Evolutionary conservation across 176 grass and related monocot genomes (phyloP), one percentile per base, ranked within the genome.

Genomic region (Phoenix roebelenii): DNA sequence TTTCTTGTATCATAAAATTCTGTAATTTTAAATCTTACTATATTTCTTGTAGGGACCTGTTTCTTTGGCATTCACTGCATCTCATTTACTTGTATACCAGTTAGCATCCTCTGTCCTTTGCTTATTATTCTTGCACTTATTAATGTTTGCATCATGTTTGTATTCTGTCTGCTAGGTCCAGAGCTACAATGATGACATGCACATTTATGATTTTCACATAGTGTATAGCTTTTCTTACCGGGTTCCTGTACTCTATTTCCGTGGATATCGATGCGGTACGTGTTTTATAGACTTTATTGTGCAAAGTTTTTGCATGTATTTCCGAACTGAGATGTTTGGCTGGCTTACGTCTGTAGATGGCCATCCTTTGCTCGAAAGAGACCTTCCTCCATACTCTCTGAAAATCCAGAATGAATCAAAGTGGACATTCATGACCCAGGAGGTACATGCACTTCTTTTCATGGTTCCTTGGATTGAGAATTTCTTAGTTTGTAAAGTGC

Each of bases 341-440:
- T 20, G 66, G 30, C 14, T 51, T 44, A 67, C 77, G 56, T 81
- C 10, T 53, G 56, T 75, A 97, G 92, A 76, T 85, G 92, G 92
- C 12, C 57, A 76, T 66, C 72, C 72, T 1, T 52, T 97, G 74
- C 82, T 64, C 51, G 89, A 88, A 52, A 57, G 70, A 54, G 62
- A 77, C 5, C 69, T 97, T 66, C 81, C 92, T 83, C 51, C 75
- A 25, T 49, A 73, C 49, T 82, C 87, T 17, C 22, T 77, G 23
- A 63, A 88, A 77, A 16, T 73, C 56, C 48, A 85, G 69, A 74
- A 55, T 1, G 74, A 97, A 67, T 91, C 81, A 15, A 97, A 97
- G 73, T 98, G 93, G 87, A 81, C 88, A 0, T 98, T 89, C 70
- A 85, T 98, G 60, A 98, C 82, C 75, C 79, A 77, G 68, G 93